Evolutionary conservation across 768 basidiomycete species (phyloP), one percentile per base, ranked within the genome.

Genomic region (Russula abietina): DNA sequence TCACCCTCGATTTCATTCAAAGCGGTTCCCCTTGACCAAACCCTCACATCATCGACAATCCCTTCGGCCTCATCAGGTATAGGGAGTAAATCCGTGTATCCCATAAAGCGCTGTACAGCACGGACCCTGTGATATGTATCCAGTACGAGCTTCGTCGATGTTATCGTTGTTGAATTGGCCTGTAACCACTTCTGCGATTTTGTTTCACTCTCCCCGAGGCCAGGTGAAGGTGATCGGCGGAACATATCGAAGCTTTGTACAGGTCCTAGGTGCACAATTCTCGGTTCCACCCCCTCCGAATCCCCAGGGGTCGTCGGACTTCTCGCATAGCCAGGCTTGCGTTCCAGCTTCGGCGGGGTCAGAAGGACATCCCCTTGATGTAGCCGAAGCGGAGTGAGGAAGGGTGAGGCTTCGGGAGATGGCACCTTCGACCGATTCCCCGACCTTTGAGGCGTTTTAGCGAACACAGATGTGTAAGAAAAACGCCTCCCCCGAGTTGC

Each of bases 201-300:
- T 9, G 24, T 24, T 8, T 45, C 64, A 48, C 57, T 22, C 28
- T 61, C 68, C 17, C 56, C 54, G 9, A 41, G 58, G 16, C 53
- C 56, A 30, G 64, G 60, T 19, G 55, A 60, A 16, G 43, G 41
- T 11, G 59, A 56, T 22, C 65, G 62, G 26, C 49, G 63, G 51
- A 63, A 46, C 59, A 64, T 36, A 33, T 63, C 72, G 19, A 75
- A 70, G 19, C 71, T 70, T 38, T 77, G 76, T 10, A 80, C 75
- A 1, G 84, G 83, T 1, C 85, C 85, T 4, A 88, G 78, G 69
- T 87, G 86, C 2, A 86, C 74, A 63, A 88, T 87, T 60, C 76
- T 79, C 2, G 80, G 79, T 0, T 77, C 78, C 12, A 66, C 70
- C 32, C 72, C 68, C 39, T 70, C 76, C 33, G 76, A 60, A 68